Conservation (phyloP, 2,329 filamentous ascomycete species). For the Epichloe glyceriae region DNA sequence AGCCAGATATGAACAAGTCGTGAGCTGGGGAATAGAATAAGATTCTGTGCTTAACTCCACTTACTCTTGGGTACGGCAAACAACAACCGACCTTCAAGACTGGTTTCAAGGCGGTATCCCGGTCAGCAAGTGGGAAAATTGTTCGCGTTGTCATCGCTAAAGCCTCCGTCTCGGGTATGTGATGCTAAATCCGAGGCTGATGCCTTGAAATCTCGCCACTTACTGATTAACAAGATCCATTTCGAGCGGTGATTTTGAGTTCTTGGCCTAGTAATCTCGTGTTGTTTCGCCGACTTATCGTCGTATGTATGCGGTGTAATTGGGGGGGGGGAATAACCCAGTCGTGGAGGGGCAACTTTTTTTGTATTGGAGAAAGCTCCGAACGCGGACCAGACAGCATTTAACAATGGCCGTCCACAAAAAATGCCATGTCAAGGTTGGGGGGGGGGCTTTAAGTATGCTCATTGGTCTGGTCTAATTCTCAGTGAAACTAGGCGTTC, state of each 20-base stretch:
- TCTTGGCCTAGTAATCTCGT: background rate
- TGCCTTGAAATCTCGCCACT: slow-evolving; percentile 12
- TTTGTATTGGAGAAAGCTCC: background rate
- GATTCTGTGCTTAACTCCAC: slow-evolving; percentile 21
- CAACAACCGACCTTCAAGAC: slow-evolving; percentile 81
- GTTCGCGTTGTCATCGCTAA: background rate
- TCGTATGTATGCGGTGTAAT: background rate
- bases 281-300: background rate
- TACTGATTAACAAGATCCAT: slow-evolving; percentile 45
- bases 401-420: too few relatives aligned
- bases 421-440: too few relatives aligned
- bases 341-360: background rate
- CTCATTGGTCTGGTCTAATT: too few relatives aligned
- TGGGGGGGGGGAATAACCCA: background rate
- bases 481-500: too few relatives aligned
- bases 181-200: background rate
- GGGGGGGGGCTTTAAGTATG: too few relatives aligned
- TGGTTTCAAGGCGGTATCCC: slow-evolving; percentile 21
- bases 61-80: slow-evolving; percentile 98
- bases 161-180: background rate
- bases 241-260: background rate
- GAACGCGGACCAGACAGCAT: background rate
- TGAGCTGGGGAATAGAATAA: background rate
- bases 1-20: background rate
- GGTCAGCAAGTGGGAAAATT: background rate